These are phyloP conservation scores for Begonia fuchsioides DNA, from an alignment of 306 rosid species.

Conservation along the genomic window DNA sequence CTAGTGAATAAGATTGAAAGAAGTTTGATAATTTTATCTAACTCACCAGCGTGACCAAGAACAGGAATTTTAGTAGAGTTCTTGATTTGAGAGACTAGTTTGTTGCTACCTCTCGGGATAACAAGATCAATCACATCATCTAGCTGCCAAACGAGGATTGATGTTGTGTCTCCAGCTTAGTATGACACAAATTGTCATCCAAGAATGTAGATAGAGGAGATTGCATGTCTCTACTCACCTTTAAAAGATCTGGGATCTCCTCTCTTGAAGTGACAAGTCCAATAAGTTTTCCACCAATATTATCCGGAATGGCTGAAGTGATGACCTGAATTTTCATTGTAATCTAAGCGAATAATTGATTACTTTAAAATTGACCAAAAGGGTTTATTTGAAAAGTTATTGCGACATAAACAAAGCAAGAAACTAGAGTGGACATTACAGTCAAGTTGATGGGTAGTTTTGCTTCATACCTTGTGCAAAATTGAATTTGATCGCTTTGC, in stretches of 20 bases:
- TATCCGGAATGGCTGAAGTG: constrained; percentile 80
- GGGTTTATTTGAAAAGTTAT: constrained; percentile 3
- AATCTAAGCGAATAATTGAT: too few relatives aligned
- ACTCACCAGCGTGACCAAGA: constrained; percentile 95
- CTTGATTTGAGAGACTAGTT: constrained; percentile 86
- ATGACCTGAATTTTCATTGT: constrained; percentile 33
- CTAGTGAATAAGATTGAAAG: constrained; percentile 1
- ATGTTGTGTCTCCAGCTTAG: constrained; percentile 14
- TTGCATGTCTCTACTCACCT: constrained; percentile 24
- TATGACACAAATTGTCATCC: constrained; percentile 9
- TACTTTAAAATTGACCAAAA: constrained; percentile 4
- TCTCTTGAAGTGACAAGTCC: constrained; percentile 97
- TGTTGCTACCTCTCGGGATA: constrained; percentile 97
- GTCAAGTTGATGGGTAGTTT: constrained; percentile 6
- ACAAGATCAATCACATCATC: constrained; percentile 92
- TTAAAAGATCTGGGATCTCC: constrained; percentile 86
- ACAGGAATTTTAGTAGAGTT: constrained; percentile 93
- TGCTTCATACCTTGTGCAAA: constrained; percentile 63
- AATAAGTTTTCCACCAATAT: constrained; percentile 70
- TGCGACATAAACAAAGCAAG: constrained; percentile 4
- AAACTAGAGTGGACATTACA: constrained; percentile 7
- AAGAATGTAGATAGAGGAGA: constrained; percentile 13
- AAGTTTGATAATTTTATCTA: constrained; percentile 6
- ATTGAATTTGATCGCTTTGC: constrained; percentile 86
- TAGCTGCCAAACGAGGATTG: constrained; percentile 33